Percentiles rank a stretch among this genome's conserved stretches.
Evolutionary conservation across 208 protist species (phyloP).

Genomic region (Leishmania major): DNA sequence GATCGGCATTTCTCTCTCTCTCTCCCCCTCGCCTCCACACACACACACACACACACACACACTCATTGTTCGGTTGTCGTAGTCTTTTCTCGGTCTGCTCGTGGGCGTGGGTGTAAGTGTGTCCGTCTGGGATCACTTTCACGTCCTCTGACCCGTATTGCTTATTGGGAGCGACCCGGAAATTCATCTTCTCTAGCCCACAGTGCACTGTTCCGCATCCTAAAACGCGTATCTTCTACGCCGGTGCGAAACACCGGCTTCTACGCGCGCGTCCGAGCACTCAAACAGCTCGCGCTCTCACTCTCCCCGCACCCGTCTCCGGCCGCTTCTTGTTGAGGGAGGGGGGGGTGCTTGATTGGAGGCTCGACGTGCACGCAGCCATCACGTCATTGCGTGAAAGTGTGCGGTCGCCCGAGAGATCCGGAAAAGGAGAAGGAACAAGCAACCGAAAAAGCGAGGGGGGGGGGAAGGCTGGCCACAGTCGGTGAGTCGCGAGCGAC

Average conservation of each 20-base stretch:
- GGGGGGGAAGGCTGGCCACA: not conserved
- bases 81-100: not conserved
- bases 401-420: not conserved
- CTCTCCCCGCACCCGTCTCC: not conserved
- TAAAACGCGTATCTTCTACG: no score
- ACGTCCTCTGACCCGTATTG: not conserved
- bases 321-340: not conserved
- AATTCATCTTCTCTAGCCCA: not conserved
- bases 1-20: not conserved
- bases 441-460: not conserved
- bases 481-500: not conserved
- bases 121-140: not conserved
- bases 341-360: not conserved
- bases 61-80: no score
- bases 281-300: not conserved
- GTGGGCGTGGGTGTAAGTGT: not conserved
- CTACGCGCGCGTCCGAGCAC: not conserved
- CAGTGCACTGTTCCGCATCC: not conserved
- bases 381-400: not conserved
- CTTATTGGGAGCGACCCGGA: not conserved
- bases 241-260: not conserved
- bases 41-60: not conserved
- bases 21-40: not conserved
- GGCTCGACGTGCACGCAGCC: not conserved
- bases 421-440: not conserved